phyloP scores from a whole-genome alignment of 495 filamentous ascomycete genomes.

The Neurospora terricola region DNA sequence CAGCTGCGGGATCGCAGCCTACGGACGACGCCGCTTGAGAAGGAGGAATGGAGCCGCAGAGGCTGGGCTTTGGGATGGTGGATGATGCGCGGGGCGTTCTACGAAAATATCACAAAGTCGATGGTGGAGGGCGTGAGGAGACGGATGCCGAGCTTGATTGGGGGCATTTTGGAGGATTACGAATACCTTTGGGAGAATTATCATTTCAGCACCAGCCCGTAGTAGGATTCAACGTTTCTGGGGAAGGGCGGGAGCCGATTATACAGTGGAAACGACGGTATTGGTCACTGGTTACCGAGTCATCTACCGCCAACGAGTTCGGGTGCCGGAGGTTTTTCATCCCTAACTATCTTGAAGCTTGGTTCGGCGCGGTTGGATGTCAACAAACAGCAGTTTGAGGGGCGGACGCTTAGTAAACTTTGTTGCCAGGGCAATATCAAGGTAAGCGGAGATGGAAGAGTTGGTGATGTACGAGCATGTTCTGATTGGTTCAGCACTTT shows the following conservation, averaged over 20 bases:
- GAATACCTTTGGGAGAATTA: conserved; percentile 97
- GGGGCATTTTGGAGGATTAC: conserved; percentile 84
- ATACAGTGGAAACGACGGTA: background rate
- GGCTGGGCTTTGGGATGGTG: conserved; percentile 93
- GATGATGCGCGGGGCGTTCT: conserved; percentile 90
- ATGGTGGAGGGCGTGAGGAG: conserved; percentile 61
- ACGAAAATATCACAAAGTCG: conserved; percentile 84
- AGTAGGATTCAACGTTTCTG: conserved; percentile 1
- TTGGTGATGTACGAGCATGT: background rate
- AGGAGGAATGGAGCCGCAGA: conserved; percentile 73
- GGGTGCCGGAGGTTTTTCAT: background rate
- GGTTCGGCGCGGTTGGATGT: background rate
- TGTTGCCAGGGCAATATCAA: background rate
- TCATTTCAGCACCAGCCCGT: conserved; percentile 59
- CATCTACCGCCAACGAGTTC: background rate
- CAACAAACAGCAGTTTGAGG: background rate
- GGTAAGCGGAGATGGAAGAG: background rate
- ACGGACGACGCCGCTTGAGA: conserved; percentile 74
- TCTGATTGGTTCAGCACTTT: background rate
- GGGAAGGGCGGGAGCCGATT: background rate
- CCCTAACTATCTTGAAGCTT: background rate
- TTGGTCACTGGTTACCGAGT: background rate
- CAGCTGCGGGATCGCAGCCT: conserved; percentile 68
- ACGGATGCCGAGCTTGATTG: conserved; percentile 67
- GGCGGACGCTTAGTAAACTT: background rate